A percentile compares a stretch with the other conserved stretches of the same genome.
phyloP scores from a whole-genome alignment of 1,284 basidiomycete species.

The Puccinia triticina region DNA sequence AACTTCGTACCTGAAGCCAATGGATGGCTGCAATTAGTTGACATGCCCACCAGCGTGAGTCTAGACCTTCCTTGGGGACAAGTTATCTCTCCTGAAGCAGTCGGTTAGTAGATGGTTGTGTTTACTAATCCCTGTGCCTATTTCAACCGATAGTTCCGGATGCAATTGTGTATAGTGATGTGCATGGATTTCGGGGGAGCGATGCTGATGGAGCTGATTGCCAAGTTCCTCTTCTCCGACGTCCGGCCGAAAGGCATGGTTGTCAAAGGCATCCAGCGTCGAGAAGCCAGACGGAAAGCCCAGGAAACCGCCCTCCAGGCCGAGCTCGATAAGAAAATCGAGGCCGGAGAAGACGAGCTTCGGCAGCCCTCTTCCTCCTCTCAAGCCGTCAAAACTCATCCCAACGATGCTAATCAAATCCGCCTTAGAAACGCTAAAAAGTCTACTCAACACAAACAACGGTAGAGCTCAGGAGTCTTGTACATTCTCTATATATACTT shows the following conservation, averaged over 20 bases:
- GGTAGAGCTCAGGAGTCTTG: neutral
- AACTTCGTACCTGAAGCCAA: slow-evolving; percentile 95
- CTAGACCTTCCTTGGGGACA: neutral
- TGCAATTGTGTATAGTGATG: slow-evolving; percentile 78
- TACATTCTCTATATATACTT: neutral
- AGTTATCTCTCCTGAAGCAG: neutral
- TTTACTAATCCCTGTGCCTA: neutral
- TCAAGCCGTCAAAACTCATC: neutral
- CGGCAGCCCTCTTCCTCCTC: neutral
- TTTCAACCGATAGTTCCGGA: slow-evolving; percentile 70
- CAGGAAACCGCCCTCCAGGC: slow-evolving; percentile 40
- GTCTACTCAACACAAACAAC: neutral
- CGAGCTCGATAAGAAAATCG: neutral
- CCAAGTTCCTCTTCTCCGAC: slow-evolving; percentile 86
- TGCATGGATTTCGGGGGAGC: slow-evolving; percentile 84
- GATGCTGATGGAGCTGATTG: slow-evolving; percentile 77
- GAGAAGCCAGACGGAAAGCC: slow-evolving; percentile 52
- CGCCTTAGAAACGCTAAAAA: slow-evolving; percentile 8
- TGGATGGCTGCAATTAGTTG: slow-evolving; percentile 93
- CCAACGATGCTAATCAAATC: neutral
- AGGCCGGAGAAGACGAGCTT: neutral
- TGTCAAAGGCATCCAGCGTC: slow-evolving; percentile 67
- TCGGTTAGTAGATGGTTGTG: neutral
- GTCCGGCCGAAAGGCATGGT: slow-evolving; percentile 82
- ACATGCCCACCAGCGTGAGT: slow-evolving; percentile 76